A percentile compares a stretch with the other conserved stretches of the same genome.
Evolutionary conservation across 177 flowering plant species (phyloP).

Genomic region (Vitis hybrid): DNA sequence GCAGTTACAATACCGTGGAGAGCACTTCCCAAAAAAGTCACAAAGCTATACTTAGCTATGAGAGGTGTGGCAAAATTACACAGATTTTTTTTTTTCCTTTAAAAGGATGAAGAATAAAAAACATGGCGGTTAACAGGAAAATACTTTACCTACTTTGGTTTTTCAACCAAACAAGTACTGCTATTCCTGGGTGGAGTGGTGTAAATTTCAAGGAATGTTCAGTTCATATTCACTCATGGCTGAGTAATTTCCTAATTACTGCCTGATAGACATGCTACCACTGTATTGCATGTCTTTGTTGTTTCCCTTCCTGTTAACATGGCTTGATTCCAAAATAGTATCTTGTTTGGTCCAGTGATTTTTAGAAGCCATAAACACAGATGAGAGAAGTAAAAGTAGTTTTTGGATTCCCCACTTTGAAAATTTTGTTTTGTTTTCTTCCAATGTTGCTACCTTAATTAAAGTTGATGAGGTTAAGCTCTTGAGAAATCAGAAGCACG

Average conservation of each 20-base stretch:
- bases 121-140: neutral
- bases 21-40: conserved; percentile 58
- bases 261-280: neutral
- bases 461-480: no score
- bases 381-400: neutral
- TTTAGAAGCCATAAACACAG: no score
- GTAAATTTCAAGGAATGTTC: no score
- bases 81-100: neutral
- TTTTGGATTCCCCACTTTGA: neutral
- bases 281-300: neutral
- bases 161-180: no score
- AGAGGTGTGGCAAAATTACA: conserved; percentile 53
- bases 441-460: neutral
- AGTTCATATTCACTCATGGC: no score
- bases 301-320: neutral
- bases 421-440: neutral
- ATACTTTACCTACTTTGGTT: neutral
- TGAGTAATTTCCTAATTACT: neutral
- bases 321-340: neutral
- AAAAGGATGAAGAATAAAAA: no score
- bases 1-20: conserved; percentile 83
- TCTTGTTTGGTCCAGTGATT: neutral
- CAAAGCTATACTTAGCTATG: conserved; percentile 87
- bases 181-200: no score
- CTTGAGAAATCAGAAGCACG: no score